These are phyloP conservation scores for Trichosporon sp. DNA, from an alignment of 1,284 basidiomycete species.

Conservation along the genomic window DNA sequence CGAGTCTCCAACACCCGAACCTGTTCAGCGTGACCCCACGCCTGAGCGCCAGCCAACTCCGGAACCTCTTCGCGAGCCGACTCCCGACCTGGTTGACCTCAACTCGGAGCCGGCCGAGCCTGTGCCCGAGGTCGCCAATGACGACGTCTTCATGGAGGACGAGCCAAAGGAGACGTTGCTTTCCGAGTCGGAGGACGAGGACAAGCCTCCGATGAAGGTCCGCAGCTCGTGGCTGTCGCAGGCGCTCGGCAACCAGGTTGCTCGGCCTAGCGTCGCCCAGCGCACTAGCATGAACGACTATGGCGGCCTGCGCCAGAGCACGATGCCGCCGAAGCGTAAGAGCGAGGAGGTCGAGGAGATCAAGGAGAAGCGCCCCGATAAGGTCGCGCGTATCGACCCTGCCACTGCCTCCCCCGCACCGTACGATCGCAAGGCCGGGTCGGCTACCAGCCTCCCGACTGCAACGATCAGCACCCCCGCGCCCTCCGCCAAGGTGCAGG, in stretches of 20 bases:
- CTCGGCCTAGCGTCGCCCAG: constrained; percentile 20
- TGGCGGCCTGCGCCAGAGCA: constrained; percentile 29
- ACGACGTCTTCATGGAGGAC: background rate
- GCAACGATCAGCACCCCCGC: constrained; percentile 8
- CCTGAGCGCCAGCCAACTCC: background rate
- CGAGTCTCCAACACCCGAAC: background rate
- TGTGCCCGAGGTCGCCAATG: background rate
- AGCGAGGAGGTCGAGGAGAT: constrained; percentile 26
- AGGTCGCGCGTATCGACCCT: constrained; percentile 29
- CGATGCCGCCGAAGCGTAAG: constrained; percentile 38
- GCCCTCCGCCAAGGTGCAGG: background rate
- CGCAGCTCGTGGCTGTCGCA: constrained; percentile 46
- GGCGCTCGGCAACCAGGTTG: constrained; percentile 37
- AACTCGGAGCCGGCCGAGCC: background rate
- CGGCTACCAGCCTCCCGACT: constrained; percentile 9
- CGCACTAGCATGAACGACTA: constrained; percentile 5
- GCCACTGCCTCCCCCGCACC: constrained; percentile 10
- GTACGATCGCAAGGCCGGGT: background rate
- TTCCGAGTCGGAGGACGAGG: background rate
- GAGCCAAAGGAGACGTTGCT: background rate
- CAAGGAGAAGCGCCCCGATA: constrained; percentile 28
- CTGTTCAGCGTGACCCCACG: background rate
- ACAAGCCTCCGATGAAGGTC: constrained; percentile 16
- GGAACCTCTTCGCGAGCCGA: background rate
- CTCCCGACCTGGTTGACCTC: background rate